Base-by-base conservation (phyloP, 129 eudicot species). In the Helichrysum umbraculigerum region DNA sequence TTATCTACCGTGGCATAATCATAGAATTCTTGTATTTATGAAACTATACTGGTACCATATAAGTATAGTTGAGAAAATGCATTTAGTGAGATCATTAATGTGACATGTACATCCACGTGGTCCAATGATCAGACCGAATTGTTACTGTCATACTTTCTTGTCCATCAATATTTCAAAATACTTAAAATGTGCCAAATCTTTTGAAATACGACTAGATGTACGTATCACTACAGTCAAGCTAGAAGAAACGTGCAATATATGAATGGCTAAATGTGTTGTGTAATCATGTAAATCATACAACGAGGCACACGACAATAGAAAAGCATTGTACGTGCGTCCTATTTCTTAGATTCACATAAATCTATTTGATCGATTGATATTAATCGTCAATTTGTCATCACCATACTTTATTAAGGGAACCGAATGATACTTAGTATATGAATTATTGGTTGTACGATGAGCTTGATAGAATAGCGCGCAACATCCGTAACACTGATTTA, bases 71-170 rank as follows among this genome's bases (percentile, higher is more conserved):
- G 83, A 73, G 74, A 58, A 67, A 66, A 17, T 58, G 84, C 76
- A 80, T 41, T 80, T 74, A 80, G 54, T 80, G 79, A 67, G 63
- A 80, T 58, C 65, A 80, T 80, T 58, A 80, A 80, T 68, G 35
- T 68, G 84, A 80, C 70, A 42, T 58, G 76, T 58, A 80, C 79
- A 68, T 67, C 76, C 32, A 79, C 66, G 68, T 74, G 79, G 79
- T 80, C 79, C 79, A 58, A 74, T 80, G 42, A 78, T 42, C 62
- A 70, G 54, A 30, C 6, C 79, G 63, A 67, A 12, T 66, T 74
- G 71, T 74, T 20, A 6, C 4, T 74, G 67, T 80, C 52, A 42
- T 58, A 52, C 54, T 51, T 77, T 54, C 58, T 16, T 68, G 57
- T 56, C 78, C 78, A 68, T 57, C 25, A 5, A 58, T 11, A 60